A percentile compares a stretch with the other conserved stretches of the same genome.
These are phyloP conservation scores for Calvatia gigantea DNA, from an alignment of 768 basidiomycete genomes.

Conservation along the genomic window DNA sequence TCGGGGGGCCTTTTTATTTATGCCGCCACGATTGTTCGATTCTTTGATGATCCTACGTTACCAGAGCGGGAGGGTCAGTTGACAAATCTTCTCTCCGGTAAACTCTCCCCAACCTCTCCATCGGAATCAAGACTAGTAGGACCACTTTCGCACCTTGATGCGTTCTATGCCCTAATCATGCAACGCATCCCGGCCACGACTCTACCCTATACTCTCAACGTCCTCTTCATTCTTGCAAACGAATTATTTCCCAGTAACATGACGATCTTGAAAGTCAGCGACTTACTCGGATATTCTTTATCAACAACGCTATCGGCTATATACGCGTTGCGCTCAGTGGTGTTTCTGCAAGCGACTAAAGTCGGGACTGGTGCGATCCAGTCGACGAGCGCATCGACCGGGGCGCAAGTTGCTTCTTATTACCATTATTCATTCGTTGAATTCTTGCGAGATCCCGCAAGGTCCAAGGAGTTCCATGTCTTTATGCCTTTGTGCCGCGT, in stretches of 20 bases:
- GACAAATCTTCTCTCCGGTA: background rate
- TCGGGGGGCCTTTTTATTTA: constrained; percentile 24
- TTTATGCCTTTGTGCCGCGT: background rate
- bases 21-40: constrained; percentile 24
- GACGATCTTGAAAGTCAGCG: background rate
- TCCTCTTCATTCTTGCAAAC: background rate
- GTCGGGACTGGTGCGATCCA: background rate
- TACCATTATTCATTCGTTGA: constrained; percentile 11
- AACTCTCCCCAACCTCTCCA: background rate
- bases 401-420: background rate
- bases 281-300: constrained; percentile 2
- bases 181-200: background rate
- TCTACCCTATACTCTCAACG: background rate
- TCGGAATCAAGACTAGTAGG: background rate
- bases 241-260: background rate
- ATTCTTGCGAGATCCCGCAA: background rate
- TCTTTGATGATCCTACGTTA: constrained; percentile 14
- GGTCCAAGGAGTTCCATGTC: constrained; percentile 1
- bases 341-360: background rate
- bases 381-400: background rate
- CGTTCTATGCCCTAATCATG: constrained; percentile 3
- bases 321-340: constrained; percentile 3
- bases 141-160: background rate
- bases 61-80: constrained; percentile 4
- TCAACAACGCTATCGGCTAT: background rate